Conservation (phyloP, 2,329 filamentous ascomycete genomes). For the Hysterium pulicare region DNA sequence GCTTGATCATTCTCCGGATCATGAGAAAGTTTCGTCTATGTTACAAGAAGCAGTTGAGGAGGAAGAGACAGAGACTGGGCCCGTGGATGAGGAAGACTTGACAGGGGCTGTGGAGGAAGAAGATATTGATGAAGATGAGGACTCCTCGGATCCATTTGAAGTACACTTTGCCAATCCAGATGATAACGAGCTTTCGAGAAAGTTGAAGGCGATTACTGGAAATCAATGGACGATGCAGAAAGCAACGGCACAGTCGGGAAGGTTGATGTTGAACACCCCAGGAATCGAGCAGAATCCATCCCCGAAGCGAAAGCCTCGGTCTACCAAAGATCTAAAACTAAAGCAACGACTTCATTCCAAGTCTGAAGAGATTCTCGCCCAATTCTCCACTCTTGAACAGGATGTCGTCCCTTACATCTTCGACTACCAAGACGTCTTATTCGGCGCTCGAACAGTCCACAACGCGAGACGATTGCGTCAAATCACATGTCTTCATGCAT, state of each 20-base stretch:
- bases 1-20: constrained; percentile 32
- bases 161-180: constrained; percentile 71
- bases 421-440: constrained; percentile 76
- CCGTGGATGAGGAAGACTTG: constrained; percentile 21
- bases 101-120: constrained; percentile 15
- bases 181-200: constrained; percentile 55
- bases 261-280: constrained; percentile 26
- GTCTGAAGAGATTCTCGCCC: constrained; percentile 31
- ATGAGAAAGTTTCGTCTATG: no score
- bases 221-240: constrained; percentile 50
- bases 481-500: constrained; percentile 73
- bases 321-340: constrained; percentile 25
- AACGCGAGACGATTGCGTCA: constrained; percentile 69
- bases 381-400: constrained; percentile 62
- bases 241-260: constrained; percentile 20
- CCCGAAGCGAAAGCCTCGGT: constrained; percentile 19
- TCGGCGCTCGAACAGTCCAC: constrained; percentile 65
- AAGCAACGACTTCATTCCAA: constrained; percentile 31
- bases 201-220: constrained; percentile 44
- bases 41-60: constrained; percentile 12
- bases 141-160: constrained; percentile 69
- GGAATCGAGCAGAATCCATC: constrained; percentile 15
- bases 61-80: constrained; percentile 10
- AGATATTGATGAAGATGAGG: constrained; percentile 44
- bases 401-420: constrained; percentile 70